phyloP scores from a whole-genome alignment of 495 filamentous ascomycete species.

The Aspergillus ellipticus region DNA sequence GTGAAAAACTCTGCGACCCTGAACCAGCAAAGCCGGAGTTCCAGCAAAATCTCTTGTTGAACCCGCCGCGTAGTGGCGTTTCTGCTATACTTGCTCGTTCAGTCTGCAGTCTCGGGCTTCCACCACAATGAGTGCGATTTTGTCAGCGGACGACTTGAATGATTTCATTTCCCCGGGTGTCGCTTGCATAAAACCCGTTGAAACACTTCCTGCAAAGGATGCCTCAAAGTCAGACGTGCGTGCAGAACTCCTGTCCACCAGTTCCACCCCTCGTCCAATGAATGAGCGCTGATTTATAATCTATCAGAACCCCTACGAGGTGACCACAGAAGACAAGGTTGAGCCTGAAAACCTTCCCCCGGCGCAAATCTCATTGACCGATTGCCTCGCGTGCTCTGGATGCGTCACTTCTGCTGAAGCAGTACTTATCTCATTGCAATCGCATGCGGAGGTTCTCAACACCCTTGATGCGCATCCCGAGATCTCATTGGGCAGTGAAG shows the following conservation, averaged over 20 bases:
- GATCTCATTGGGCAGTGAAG: constrained; percentile 29
- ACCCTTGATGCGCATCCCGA: constrained; percentile 66
- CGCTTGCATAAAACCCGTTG: constrained; percentile 96
- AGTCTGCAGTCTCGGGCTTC: constrained; percentile 12
- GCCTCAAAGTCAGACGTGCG: constrained; percentile 32
- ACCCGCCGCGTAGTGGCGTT: background rate
- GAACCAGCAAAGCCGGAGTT: background rate
- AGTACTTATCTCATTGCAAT: constrained; percentile 87
- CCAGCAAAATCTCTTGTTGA: background rate
- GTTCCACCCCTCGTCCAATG: constrained; percentile 1
- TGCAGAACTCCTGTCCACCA: constrained; percentile 8
- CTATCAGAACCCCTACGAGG: constrained; percentile 70
- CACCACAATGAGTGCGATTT: constrained; percentile 83
- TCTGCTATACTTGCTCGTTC: constrained; percentile 5
- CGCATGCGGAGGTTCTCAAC: constrained; percentile 82
- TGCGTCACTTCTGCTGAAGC: constrained; percentile 98
- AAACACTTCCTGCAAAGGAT: constrained; percentile 68
- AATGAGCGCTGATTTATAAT: constrained; percentile 23
- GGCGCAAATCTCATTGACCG: constrained; percentile 91
- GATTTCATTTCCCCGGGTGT: constrained; percentile 98
- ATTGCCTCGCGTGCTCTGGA: constrained; percentile 95
- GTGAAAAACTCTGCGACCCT: background rate
- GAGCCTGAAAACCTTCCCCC: constrained; percentile 51
- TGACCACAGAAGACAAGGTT: constrained; percentile 83
- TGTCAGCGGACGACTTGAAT: constrained; percentile 94